phyloP scores from a whole-genome alignment of 2,329 filamentous ascomycete genomes.

The Fusarium praegraminearum region DNA sequence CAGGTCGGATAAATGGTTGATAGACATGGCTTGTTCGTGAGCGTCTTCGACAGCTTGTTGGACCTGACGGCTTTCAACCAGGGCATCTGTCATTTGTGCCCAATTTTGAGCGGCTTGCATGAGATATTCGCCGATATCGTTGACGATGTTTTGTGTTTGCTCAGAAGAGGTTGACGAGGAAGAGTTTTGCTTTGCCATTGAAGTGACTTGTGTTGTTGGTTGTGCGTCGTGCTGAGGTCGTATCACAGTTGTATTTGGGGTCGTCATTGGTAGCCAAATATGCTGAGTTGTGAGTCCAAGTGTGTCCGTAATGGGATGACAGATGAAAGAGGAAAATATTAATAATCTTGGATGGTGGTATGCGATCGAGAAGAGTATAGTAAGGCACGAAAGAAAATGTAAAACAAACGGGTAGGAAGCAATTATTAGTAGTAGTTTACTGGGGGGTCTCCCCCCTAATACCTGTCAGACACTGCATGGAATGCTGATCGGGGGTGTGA shows the following conservation, averaged over 20 bases:
- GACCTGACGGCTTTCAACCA: constrained; percentile 51
- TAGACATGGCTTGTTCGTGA: constrained; percentile 46
- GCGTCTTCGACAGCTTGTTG: constrained; percentile 45
- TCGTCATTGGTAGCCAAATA: constrained; percentile 15
- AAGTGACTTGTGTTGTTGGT: constrained; percentile 26
- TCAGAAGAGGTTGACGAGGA: constrained; percentile 1
- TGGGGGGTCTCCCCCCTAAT: not conserved
- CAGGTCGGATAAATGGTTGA: constrained; percentile 48
- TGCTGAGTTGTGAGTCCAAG: not conserved
- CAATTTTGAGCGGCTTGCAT: constrained; percentile 50
- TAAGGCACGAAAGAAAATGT: not conserved
- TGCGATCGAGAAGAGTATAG: not conserved
- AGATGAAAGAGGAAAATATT: constrained; percentile 1
- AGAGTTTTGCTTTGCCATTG: constrained; percentile 31
- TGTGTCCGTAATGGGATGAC: not conserved
- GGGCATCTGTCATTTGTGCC: constrained; percentile 50
- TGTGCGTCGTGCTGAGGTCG: constrained; percentile 25
- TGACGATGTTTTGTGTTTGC: constrained; percentile 45
- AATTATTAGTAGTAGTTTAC: constrained; percentile 8
- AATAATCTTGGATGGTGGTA: not conserved
- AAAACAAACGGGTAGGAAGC: constrained; percentile 6
- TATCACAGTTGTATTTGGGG: constrained; percentile 18
- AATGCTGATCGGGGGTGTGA: constrained; percentile 6
- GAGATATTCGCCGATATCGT: constrained; percentile 54
- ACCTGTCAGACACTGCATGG: not conserved